Base-by-base conservation (phyloP, 768 basidiomycete genomes). In the Tylopilus sp. region DNA sequence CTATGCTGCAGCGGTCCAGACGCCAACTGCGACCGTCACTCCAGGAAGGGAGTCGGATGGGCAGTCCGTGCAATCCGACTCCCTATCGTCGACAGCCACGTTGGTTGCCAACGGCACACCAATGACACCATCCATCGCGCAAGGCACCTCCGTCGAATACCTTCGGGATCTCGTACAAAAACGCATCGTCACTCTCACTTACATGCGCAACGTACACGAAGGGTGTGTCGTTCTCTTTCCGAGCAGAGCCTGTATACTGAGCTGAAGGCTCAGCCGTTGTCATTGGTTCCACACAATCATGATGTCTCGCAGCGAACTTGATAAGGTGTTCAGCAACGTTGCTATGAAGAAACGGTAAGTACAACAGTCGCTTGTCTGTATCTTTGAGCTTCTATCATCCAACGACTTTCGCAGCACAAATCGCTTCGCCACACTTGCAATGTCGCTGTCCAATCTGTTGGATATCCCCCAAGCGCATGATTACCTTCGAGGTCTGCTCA, bases 281-380 rank as follows among this genome's bases (percentile, higher is more conserved):
- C 85, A 91, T 64, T 92, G 91, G 91, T 90, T 90, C 62, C 88
- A 91, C 65, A 94, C 92, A 12, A 83, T 94, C 58, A 77, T 88
- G 62, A 80, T 94, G 60, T 83, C 86, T 48, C 80, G 80, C 43
- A 60, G 73, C 17, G 92, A 92, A 48, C 79, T 94, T 4, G 85
- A 89, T 51, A 80, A 75, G 44, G 80, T 80, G 48, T 94, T 93
- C 66, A 82, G 75, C 58, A 90, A 88, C 63, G 67, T 68, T 7
- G 80, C 79, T 18, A 91, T 91, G 83, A 86, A 81, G 75, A 88
- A 83, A 69, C 79, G 89, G 90, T 90, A 50, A 48, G 78, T 60
- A 25, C 13, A 18, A 20, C 35, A 23, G 30, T 35, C 50, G 7
- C 38, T 44, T 43, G 20, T 47, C 36, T n/a, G 6, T 10, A 9